phyloP scores from a whole-genome alignment of 2,329 filamentous ascomycete genomes.

The Lecanicillium sp. region DNA sequence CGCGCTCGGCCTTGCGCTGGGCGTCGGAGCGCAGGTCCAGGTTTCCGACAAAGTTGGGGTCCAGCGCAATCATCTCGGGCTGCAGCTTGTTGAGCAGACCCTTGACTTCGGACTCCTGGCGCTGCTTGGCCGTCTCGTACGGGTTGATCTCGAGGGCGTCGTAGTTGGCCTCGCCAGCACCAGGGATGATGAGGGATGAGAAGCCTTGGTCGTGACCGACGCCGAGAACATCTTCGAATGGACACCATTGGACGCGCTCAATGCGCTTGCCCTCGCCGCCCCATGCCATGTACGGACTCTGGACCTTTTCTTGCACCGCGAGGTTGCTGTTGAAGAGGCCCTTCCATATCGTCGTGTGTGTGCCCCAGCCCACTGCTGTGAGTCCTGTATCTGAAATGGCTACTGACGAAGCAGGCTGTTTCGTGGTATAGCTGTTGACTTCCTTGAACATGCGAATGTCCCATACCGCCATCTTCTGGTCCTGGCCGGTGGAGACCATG shows the following conservation, averaged over 20 bases:
- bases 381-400: slow-evolving; percentile 84
- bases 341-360: slow-evolving; percentile 83
- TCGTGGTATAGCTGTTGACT: slow-evolving; percentile 80
- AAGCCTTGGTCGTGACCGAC: slow-evolving; percentile 81
- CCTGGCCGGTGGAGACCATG: slow-evolving; percentile 90
- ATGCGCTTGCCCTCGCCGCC: slow-evolving; percentile 76
- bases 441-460: slow-evolving; percentile 92
- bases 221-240: slow-evolving; percentile 88
- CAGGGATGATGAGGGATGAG: slow-evolving; percentile 81
- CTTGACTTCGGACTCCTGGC: slow-evolving; percentile 88
- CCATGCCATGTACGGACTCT: slow-evolving; percentile 89
- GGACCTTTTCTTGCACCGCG: slow-evolving; percentile 67
- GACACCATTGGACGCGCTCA: slow-evolving; percentile 83
- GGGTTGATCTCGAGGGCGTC: slow-evolving; percentile 91
- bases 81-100: slow-evolving; percentile 86
- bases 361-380: slow-evolving; percentile 86
- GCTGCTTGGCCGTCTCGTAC: slow-evolving; percentile 87
- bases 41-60: slow-evolving; percentile 86
- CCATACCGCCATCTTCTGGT: slow-evolving; percentile 90
- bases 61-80: slow-evolving; percentile 93
- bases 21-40: slow-evolving; percentile 75
- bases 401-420: slow-evolving; percentile 73
- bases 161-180: slow-evolving; percentile 94
- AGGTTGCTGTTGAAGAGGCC: slow-evolving; percentile 72
- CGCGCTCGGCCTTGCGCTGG: slow-evolving; percentile 67